These are phyloP conservation scores for Adansonia gregorii DNA, from an alignment of 441 rosid genomes.

Conservation along the genomic window DNA sequence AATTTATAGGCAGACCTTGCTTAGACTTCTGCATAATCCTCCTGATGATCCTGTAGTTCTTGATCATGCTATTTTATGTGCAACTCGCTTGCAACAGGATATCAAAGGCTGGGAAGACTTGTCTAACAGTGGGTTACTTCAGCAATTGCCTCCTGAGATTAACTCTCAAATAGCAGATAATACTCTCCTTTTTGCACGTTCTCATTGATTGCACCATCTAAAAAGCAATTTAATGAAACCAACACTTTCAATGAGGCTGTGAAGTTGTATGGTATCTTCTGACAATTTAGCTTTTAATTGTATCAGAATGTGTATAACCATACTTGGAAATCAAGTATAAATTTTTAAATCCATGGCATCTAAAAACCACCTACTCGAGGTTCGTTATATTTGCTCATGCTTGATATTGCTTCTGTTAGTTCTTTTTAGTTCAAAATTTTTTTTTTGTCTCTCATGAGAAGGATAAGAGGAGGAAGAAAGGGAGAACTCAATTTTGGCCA, in stretches of 20 bases:
- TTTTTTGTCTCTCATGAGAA: background rate
- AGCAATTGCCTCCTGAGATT: slow-evolving; percentile 44
- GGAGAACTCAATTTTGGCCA: background rate
- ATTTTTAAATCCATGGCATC: background rate
- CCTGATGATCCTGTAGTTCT: slow-evolving; percentile 53
- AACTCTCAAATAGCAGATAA: slow-evolving; percentile 39
- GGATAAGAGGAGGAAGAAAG: background rate
- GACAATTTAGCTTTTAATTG: slow-evolving; percentile 13
- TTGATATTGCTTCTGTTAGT: background rate
- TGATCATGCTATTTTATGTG: slow-evolving; percentile 50
- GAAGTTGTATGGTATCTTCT: background rate
- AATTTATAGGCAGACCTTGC: slow-evolving; percentile 47
- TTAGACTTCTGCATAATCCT: slow-evolving; percentile 51
- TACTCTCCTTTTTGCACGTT: slow-evolving; percentile 33
- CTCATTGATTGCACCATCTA: slow-evolving; percentile 31
- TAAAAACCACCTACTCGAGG: slow-evolving; percentile 21
- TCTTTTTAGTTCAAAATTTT: background rate
- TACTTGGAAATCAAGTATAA: background rate
- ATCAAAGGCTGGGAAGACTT: slow-evolving; percentile 57
- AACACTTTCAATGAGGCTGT: background rate
- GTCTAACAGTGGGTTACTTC: slow-evolving; percentile 54
- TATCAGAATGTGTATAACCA: slow-evolving; percentile 20
- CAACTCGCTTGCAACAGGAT: slow-evolving; percentile 51
- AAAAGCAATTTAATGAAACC: slow-evolving; percentile 4
- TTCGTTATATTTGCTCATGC: slow-evolving; percentile 15